Evolutionary conservation across 805 yeast species (phyloP), one percentile per base, ranked within the genome.

Genomic region (Wickerhamiella qilinensis): DNA sequence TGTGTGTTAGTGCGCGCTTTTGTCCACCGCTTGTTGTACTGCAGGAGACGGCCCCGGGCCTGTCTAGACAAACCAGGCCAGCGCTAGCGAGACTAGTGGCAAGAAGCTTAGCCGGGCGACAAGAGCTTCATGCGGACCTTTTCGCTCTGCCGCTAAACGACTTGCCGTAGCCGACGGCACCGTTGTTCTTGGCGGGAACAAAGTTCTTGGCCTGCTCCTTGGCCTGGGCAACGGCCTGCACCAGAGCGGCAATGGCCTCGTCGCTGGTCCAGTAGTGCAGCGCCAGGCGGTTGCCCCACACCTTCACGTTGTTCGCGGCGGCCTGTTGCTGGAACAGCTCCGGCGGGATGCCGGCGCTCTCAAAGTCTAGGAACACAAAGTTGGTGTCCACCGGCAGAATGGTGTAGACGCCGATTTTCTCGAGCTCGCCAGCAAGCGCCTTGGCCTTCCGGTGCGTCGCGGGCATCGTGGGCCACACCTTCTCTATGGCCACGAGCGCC

Each of bases 381-480:
- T 77, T 84, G 11, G 94, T 79, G 44, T 85, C 75, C 3, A 75
- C 78, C 2, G 95, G 94, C n/a, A 71, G 64, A 51, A 72, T 77
- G 43, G 81, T 59, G 21, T 63, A 57, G 40, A 80, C 69, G 9
- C 75, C 77, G 35, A 43, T n/a, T n/a, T 29, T 33, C 24, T 45
- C 41, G 30, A 56, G 46, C 28, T 46, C 50, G 27, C 37, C 29
- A 44, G 67, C 69, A 27, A 75, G 63, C 34, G 67, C 68, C 39
- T 58, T 57, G 18, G 80, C 77, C 47, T 54, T 57, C n/a, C 50
- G 57, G 55, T 76, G 79, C 4, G 76, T 65, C 16, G 49, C 49
- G 35, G 54, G 52, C 52, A 76, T 64, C 39, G 73, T 68, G 24
- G 72, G 62, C 63, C 80, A 75, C 52, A 79, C 80, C 46, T 77